These are phyloP conservation scores for Camellia granthamiana DNA, from an alignment of 148 eudicot genomes.

Conservation along the genomic window DNA sequence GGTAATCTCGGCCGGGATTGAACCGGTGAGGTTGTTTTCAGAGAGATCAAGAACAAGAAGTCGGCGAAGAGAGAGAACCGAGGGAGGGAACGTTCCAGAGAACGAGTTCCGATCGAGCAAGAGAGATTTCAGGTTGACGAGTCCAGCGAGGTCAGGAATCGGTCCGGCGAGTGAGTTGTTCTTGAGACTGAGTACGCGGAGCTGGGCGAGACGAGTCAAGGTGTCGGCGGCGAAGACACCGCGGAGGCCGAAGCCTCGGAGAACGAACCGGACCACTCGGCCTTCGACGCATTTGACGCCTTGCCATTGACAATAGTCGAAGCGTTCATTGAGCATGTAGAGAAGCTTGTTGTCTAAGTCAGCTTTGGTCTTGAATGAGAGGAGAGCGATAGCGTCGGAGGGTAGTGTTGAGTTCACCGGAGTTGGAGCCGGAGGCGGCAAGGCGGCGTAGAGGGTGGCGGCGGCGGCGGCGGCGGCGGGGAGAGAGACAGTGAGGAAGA, in stretches of 20 bases:
- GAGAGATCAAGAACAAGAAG: constrained; percentile 59
- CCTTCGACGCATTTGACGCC: constrained; percentile 69
- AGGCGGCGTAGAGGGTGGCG: constrained; percentile 1
- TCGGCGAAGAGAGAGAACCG: constrained; percentile 38
- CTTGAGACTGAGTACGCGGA: constrained; percentile 58
- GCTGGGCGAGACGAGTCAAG: constrained; percentile 51
- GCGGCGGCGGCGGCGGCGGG: constrained; percentile 10
- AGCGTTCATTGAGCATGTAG: constrained; percentile 41
- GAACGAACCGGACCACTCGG: constrained; percentile 50
- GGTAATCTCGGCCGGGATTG: constrained; percentile 35
- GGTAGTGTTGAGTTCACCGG: constrained; percentile 13
- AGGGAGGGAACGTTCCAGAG: constrained; percentile 46
- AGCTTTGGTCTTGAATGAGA: constrained; percentile 46
- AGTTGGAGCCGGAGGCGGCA: not conserved
- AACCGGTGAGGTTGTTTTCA: constrained; percentile 52
- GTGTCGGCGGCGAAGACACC: constrained; percentile 57
- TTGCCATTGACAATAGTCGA: constrained; percentile 56
- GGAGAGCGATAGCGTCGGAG: constrained; percentile 42
- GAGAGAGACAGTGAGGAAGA: constrained; percentile 12
- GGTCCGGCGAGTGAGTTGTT: constrained; percentile 78
- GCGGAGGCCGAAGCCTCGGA: constrained; percentile 35
- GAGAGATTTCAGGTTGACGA: constrained; percentile 54
- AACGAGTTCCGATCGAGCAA: constrained; percentile 52
- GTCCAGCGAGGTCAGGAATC: constrained; percentile 54
- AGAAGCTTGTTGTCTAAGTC: constrained; percentile 46